A percentile compares a stretch with the other conserved stretches of the same genome.
Conservation (phyloP, 192 early-diverging fungal species). For the Backusella liffmaniae region DNA sequence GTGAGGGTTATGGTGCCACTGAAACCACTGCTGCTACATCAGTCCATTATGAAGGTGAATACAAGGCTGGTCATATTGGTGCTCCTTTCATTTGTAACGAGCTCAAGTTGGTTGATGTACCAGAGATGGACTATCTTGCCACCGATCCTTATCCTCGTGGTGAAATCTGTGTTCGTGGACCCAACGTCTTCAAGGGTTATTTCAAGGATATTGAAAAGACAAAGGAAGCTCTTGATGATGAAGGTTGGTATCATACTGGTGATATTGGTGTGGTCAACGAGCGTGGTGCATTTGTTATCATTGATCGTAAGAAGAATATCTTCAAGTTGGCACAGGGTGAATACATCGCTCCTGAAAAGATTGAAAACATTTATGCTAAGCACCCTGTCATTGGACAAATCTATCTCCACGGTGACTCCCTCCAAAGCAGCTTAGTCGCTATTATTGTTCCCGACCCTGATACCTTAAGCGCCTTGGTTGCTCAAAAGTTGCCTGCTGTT, state of each 20-base stretch:
- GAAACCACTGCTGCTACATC: constrained; percentile 66
- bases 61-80: constrained; percentile 76
- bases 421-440: constrained; percentile 69
- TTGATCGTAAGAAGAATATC: constrained; percentile 85
- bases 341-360: constrained; percentile 83
- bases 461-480: constrained; percentile 40
- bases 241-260: constrained; percentile 87
- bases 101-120: constrained; percentile 87
- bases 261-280: constrained; percentile 78
- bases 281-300: constrained; percentile 67
- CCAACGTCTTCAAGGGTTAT: constrained; percentile 73
- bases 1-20: constrained; percentile 90
- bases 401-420: constrained; percentile 78
- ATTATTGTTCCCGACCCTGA: constrained; percentile 74
- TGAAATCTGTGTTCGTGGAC: constrained; percentile 84
- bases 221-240: constrained; percentile 67
- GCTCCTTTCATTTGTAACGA: constrained; percentile 64
- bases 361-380: constrained; percentile 67
- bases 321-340: constrained; percentile 63
- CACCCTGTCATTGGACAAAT: constrained; percentile 67
- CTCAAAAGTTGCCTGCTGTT: constrained; percentile 42
- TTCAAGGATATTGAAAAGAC: constrained; percentile 78
- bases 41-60: constrained; percentile 56
- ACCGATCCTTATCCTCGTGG: constrained; percentile 85
- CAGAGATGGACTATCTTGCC: constrained; percentile 83